Conservation (phyloP, 306 rosid species). For the Lotus japonicus region DNA sequence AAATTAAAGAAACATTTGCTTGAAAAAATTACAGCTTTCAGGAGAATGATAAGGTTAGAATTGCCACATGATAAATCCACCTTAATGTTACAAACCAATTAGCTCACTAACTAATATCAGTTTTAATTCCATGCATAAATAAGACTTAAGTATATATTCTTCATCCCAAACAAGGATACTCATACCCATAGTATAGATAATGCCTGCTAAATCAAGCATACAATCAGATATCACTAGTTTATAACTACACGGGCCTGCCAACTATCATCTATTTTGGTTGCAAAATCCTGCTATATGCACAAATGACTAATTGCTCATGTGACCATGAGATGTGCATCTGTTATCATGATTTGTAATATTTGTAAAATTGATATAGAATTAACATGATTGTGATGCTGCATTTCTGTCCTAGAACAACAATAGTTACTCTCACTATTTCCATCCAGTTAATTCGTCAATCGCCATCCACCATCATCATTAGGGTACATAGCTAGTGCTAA, state of each 20-base stretch:
- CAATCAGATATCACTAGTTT: neutral
- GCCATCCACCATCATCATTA: neutral
- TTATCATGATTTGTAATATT: too few relatives aligned
- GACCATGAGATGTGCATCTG: too few relatives aligned
- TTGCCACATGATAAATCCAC: neutral
- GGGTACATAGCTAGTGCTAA: neutral
- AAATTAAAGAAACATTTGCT: constrained; percentile 13
- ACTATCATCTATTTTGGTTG: neutral
- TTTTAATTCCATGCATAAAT: neutral
- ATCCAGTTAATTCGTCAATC: neutral
- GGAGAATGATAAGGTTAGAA: neutral
- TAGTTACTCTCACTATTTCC: neutral
- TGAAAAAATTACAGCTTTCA: neutral
- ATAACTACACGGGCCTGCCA: neutral
- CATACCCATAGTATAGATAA: neutral
- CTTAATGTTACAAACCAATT: neutral
- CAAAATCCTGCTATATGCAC: neutral
- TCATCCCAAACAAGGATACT: neutral
- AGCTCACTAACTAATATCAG: neutral
- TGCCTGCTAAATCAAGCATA: neutral
- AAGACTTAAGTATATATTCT: neutral
- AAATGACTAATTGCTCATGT: too few relatives aligned
- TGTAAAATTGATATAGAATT: too few relatives aligned
- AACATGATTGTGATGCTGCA: neutral
- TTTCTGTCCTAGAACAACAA: neutral